phyloP scores from a whole-genome alignment of 805 yeast genomes.

The Lachancea meyersii region DNA sequence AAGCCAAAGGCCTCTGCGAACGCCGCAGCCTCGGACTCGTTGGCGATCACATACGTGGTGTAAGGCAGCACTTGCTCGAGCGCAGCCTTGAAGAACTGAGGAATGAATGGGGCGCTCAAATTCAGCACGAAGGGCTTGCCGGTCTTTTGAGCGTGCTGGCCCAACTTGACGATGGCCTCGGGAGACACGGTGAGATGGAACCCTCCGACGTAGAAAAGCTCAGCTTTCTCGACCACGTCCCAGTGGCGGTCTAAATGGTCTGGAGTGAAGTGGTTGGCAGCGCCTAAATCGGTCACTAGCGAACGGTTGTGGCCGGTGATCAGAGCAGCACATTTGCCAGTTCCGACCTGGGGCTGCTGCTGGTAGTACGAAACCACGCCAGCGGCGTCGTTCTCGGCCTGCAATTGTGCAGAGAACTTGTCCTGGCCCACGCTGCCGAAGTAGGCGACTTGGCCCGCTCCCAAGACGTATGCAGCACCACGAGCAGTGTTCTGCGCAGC shows the following conservation, averaged over 20 bases:
- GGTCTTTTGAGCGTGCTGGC: conserved; percentile 82
- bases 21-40: conserved; percentile 95
- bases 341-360: conserved; percentile 67
- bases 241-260: conserved; percentile 84
- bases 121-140: conserved; percentile 77
- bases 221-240: conserved; percentile 73
- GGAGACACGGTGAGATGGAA: conserved; percentile 98
- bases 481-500: conserved; percentile 99
- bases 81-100: conserved; percentile 91
- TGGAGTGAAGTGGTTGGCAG: conserved; percentile 94
- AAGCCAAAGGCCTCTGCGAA: conserved; percentile 82
- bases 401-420: conserved; percentile 71
- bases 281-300: conserved; percentile 91
- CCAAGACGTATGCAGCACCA: conserved; percentile 92
- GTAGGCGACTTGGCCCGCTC: conserved; percentile 76
- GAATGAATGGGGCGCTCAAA: conserved; percentile 94
- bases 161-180: conserved; percentile 82
- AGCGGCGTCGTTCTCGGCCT: conserved; percentile 76
- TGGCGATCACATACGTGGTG: conserved; percentile 88
- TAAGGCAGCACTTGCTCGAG: conserved; percentile 74
- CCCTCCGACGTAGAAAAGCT: conserved; percentile 92
- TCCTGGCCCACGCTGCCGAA: conserved; percentile 97
- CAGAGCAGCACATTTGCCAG: conserved; percentile 98
- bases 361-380: conserved; percentile 86
- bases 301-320: conserved; percentile 86